phyloP scores from a whole-genome alignment of 106 monocot genomes.

The Acanthochlamys bracteata region DNA sequence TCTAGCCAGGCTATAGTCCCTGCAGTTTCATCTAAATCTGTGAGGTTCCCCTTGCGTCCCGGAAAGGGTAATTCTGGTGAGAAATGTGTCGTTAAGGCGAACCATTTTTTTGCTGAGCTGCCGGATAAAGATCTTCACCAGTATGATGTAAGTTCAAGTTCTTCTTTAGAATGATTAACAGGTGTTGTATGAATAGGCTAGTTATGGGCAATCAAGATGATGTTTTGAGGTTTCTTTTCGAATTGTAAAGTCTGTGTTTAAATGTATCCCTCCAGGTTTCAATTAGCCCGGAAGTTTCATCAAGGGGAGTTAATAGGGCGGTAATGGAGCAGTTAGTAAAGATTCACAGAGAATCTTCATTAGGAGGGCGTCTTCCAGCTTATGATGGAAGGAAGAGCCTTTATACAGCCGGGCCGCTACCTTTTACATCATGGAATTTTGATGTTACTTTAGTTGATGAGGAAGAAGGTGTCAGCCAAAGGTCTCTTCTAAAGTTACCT shows the following conservation, averaged over 20 bases:
- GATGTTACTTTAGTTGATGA: slow-evolving; percentile 61
- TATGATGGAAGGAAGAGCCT: slow-evolving; percentile 95
- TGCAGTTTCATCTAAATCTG: slow-evolving; percentile 46
- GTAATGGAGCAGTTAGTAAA: slow-evolving; percentile 69
- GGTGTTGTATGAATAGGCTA: no score
- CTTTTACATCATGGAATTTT: slow-evolving; percentile 66
- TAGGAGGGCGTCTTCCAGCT: slow-evolving; percentile 79
- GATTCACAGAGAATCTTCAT: slow-evolving; percentile 37
- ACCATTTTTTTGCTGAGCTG: slow-evolving; percentile 79
- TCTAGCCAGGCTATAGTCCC: slow-evolving; percentile 24
- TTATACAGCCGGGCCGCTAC: slow-evolving; percentile 76
- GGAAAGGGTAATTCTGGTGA: slow-evolving; percentile 57
- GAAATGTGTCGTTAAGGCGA: slow-evolving; percentile 74
- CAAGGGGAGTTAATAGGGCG: slow-evolving; percentile 74
- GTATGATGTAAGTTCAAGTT: slow-evolving; percentile 52
- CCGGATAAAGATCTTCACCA: slow-evolving; percentile 85
- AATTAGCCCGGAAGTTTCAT: slow-evolving; percentile 72
- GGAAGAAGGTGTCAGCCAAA: slow-evolving; percentile 37
- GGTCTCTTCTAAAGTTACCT: slow-evolving; percentile 20
- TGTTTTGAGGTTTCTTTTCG: no score
- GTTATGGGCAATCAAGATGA: no score
- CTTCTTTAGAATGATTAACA: neutral
- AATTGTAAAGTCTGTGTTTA: neutral
- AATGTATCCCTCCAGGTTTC: slow-evolving; percentile 38
- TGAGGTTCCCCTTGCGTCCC: slow-evolving; percentile 74